Evolutionary conservation across 179 eudicot species (phyloP), one percentile per base, ranked within the genome.

Genomic region (Vitellaria paradoxa): DNA sequence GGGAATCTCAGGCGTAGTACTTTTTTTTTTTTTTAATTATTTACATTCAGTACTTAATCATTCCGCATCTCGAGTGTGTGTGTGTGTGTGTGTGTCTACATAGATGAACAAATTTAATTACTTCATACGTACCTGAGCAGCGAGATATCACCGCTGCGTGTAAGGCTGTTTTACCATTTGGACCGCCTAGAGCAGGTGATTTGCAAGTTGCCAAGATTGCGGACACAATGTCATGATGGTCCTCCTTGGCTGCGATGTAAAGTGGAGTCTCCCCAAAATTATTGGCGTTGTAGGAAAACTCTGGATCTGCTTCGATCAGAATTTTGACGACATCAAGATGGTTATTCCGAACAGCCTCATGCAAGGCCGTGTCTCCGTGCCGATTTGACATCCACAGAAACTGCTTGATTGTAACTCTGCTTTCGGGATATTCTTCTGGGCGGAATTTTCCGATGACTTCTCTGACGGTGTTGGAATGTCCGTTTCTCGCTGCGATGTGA

Each of bases 131-230:
- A 50, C 55, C 12, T 50, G 55, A 50, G 55, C 55, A 50, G 5
- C 12, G 4, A 12, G 55, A 8, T 7, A 50, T 50, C 11, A 50
- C 23, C 18, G 74, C 74, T 0, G 69, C 74, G 50, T 79, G 82
- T 49, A 79, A 74, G n/a, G 72, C 68, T 56, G 77, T 79, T 73
- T 73, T 73, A n/a, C 74, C 78, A 46, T 40, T 9, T 5, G 82
- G 78, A 6, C 82, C 82, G 18, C 5, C 68, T 8, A 47, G 62
- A 47, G 82, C 12, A 0, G 70, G 77, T 62, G 37, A 2, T 3
- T 2, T 69, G 63, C 67, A 79, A 47, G 6, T 40, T 7, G 23
- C 21, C 59, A 55, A 55, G 59, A 55, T 55, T 55, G 59, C 13
- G 4, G 17, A 13, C 5, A 55, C 59, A 55, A 55, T 55, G 23